Evolutionary conservation across 768 basidiomycete species (phyloP).

Genomic region (Steccherinum ochraceum): DNA sequence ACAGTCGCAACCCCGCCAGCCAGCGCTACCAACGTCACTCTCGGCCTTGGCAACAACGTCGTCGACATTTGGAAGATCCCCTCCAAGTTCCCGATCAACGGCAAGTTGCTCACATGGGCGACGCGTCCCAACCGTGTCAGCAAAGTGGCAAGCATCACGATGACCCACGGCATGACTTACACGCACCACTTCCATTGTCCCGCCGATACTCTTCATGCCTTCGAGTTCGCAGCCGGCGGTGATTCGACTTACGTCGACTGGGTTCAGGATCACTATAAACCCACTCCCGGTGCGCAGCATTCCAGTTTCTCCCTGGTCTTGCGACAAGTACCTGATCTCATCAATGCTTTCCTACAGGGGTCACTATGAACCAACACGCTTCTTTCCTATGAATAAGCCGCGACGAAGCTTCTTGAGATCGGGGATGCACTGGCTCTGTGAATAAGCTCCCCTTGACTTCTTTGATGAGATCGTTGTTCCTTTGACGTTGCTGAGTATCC

Average conservation of each 20-base stretch:
- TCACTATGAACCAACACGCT: neutral
- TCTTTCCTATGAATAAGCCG: neutral
- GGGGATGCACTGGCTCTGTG: too few species aligned
- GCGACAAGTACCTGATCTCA: neutral
- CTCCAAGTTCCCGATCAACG: neutral
- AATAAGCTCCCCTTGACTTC: neutral
- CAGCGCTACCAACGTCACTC: neutral
- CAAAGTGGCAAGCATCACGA: conserved; percentile 1
- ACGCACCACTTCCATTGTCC: conserved; percentile 4
- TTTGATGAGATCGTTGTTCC: neutral
- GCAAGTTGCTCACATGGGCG: neutral
- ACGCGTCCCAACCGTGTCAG: conserved; percentile 1
- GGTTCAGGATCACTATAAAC: neutral
- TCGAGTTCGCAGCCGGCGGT: neutral
- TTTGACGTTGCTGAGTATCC: too few species aligned
- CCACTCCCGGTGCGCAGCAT: neutral
- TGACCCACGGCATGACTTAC: neutral
- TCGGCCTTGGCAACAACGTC: neutral
- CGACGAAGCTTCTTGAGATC: neutral
- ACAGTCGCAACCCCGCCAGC: neutral
- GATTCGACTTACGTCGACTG: neutral
- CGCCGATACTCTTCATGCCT: neutral
- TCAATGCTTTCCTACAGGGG: neutral
- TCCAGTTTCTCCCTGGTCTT: neutral
- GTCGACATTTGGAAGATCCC: neutral